A percentile compares a stretch with the other conserved stretches of the same genome.
Evolutionary conservation across 2,329 filamentous ascomycete genomes (phyloP).

Genomic region (Penicillium sp.): DNA sequence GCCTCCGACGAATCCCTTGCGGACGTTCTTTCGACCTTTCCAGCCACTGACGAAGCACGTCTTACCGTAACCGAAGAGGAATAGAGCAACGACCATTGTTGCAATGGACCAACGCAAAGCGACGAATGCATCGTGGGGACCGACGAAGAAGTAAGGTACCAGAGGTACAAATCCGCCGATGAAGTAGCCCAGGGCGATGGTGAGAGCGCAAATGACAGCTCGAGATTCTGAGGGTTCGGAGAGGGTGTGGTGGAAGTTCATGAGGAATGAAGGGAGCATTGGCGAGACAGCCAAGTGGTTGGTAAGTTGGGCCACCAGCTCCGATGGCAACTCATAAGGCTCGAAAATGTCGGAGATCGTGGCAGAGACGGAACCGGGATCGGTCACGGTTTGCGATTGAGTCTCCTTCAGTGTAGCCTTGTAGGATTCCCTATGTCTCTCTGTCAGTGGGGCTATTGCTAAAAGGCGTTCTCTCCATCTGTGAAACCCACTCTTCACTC

Average conservation of each 20-base stretch:
- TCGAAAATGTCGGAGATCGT: slow-evolving; percentile 40
- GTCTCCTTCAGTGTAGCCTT: slow-evolving; percentile 40
- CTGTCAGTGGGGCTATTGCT: neutral
- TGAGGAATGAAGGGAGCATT: slow-evolving; percentile 39
- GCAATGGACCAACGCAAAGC: slow-evolving; percentile 57
- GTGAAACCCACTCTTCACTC: slow-evolving; percentile 37
- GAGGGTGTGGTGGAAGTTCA: slow-evolving; percentile 44
- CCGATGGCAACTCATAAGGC: slow-evolving; percentile 38
- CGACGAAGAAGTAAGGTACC: slow-evolving; percentile 60
- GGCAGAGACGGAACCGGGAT: slow-evolving; percentile 29
- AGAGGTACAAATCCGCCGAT: slow-evolving; percentile 50
- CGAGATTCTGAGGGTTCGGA: slow-evolving; percentile 39
- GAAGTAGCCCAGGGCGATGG: slow-evolving; percentile 42
- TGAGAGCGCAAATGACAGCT: slow-evolving; percentile 38
- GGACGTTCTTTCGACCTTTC: slow-evolving; percentile 33
- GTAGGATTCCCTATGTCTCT: slow-evolving; percentile 37
- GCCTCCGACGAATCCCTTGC: slow-evolving; percentile 34
- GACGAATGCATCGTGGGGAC: slow-evolving; percentile 79
- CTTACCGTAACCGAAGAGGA: slow-evolving; percentile 54
- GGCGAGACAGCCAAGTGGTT: slow-evolving; percentile 37
- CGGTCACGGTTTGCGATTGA: slow-evolving; percentile 28
- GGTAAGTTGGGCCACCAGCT: slow-evolving; percentile 37
- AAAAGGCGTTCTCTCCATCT: neutral
- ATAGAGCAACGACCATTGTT: slow-evolving; percentile 50
- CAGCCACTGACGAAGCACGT: slow-evolving; percentile 42